Evolutionary conservation across 2,329 filamentous ascomycete species (phyloP), one percentile per base, ranked within the genome.

Genomic region (Huntiella omanensis): DNA sequence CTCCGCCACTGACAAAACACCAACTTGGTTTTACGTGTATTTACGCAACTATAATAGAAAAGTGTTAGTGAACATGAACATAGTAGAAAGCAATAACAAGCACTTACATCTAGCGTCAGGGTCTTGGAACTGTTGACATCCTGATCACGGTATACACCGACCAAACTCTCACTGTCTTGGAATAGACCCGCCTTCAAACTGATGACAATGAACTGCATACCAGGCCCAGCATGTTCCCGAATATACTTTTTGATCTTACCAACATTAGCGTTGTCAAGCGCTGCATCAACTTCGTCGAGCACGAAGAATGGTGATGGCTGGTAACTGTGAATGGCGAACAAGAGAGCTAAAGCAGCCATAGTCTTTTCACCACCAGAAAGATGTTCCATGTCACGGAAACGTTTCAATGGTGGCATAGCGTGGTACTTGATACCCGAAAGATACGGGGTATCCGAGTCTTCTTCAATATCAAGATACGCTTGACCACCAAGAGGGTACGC

Each of bases 201-300:
- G 61, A 98, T 98, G 54, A 98, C 91, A 51, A 98, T 92, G 55
- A 98, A 98, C 61, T 98, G 91, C 86, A 96, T 96, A 11, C 92
- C 92, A 1, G 91, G 91, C 0, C 85, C 84, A 1, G 87, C 83
- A 62, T 98, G 87, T 57, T 93, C 85, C 34, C 81, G 76, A 51
- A 98, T 93, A 58, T 98, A 98, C 61, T 91, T 91, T 53, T 88
- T 91, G 62, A 98, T 87, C 59, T 92, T 86, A 54, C 85, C 80
- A 5, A 96, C 91, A 56, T 98, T 98, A 50, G 88, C 86, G 57
- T 95, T 94, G 60, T 98, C 91, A n/a, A 98, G 73, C 36, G 91
- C 92, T 7, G 91, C 92, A 59, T 98, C 91, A 11, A 98, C 88
- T 64, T 98, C 91, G 59, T 98, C 91, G 5, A 98, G 75, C 33